These are phyloP conservation scores for Carex pumila DNA, from an alignment of 176 grass and related monocot species.

Conservation along the genomic window DNA sequence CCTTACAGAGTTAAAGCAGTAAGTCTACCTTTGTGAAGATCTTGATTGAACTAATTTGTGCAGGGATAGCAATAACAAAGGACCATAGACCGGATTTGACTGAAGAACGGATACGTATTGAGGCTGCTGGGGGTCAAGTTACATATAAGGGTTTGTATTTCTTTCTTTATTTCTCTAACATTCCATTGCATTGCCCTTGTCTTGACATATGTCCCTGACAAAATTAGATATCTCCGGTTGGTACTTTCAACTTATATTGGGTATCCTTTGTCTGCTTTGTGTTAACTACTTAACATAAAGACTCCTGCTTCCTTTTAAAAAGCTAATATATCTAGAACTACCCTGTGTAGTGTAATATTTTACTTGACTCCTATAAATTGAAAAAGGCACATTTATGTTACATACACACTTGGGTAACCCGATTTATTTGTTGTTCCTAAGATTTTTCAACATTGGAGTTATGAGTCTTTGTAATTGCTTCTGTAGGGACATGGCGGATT, in stretches of 20 bases:
- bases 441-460: background rate
- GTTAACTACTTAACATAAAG: background rate
- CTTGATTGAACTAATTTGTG: background rate
- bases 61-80: constrained; percentile 16
- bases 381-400: no score
- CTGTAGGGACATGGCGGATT: constrained; percentile 7
- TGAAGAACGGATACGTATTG: constrained; percentile 9
- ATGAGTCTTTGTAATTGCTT: background rate
- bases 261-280: background rate
- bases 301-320: background rate
- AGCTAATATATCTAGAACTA: background rate
- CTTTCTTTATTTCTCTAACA: background rate
- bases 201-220: background rate
- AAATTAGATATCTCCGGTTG: background rate
- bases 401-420: no score
- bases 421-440: background rate
- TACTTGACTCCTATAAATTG: background rate
- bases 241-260: background rate
- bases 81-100: constrained; percentile 9
- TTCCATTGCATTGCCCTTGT: background rate
- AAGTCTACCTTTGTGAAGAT: background rate
- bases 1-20: background rate
- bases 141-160: constrained; percentile 6
- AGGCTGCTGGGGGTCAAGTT: constrained; percentile 19
- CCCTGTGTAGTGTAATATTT: background rate